Evolutionary conservation across 192 early-diverging fungal genomes (phyloP), one percentile per base, ranked within the genome.

Genomic region (Funneliformis mosseae): DNA sequence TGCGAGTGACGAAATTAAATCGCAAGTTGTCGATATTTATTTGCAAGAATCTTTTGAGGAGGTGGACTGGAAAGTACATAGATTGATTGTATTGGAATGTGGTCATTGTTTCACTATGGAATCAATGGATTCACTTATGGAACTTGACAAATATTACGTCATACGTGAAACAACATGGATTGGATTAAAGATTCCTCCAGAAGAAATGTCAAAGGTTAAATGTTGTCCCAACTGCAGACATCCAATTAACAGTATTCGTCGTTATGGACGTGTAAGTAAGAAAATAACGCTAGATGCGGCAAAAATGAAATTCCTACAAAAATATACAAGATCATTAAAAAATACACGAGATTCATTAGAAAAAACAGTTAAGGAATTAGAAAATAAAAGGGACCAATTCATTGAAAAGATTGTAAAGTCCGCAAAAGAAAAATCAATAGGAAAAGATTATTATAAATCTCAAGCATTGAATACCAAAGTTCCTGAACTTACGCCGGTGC

Each of bases 101-200:
- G 84, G 86, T 10, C 91, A 91, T 62, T 77, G 82, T 4, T 83
- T 87, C 46, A 89, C 88, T 10, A 84, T 89, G 80, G 68, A 81
- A 11, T 88, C 81, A 12, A 41, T 92, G 68, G 91, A 92, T 66
- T 88, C 85, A 3, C 80, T 83, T 62, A 82, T 89, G 79, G 81
- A 81, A 25, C 76, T 90, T 74, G 11, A 46, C 18, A 8, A 69
- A 7, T 89, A 88, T 62, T 92, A 91, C 6, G 50, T 55, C 66
- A 18, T 23, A 5, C 71, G 64, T 4, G 63, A 8, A 9, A 78
- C 79, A 21, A 14, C 25, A 0, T 83, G 62, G 60, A 18, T 43
- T 73, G 72, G 23, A n/a, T 85, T 70, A 74, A 79, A 79, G 12
- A 12, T n/a, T 18, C 76, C 81, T 7, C 78, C 77, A 2, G 62